phyloP scores from a whole-genome alignment of 1,139 yeast genomes.

The Scheffersomyces illinoinensis region DNA sequence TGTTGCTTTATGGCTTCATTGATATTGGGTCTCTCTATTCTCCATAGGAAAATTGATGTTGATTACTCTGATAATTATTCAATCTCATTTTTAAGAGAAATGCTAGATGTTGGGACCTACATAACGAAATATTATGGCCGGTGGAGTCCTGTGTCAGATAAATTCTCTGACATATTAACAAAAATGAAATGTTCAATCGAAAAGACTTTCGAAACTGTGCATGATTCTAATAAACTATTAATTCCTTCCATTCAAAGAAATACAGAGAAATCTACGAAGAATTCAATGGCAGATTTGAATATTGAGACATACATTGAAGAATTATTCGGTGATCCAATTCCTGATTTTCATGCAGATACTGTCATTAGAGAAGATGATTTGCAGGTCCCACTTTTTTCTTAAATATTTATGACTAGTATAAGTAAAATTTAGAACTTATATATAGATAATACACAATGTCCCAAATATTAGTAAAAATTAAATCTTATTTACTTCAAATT shows the following conservation, averaged over 20 bases:
- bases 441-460: background rate
- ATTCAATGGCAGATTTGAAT: background rate
- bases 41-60: constrained; percentile 8
- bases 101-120: constrained; percentile 10
- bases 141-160: constrained; percentile 8
- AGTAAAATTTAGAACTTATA: background rate
- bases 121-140: constrained; percentile 11
- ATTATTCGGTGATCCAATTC: background rate
- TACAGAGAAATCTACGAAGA: background rate
- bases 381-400: background rate
- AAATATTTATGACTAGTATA: background rate
- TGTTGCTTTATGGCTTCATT: constrained; percentile 14
- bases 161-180: constrained; percentile 10
- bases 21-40: constrained; percentile 5
- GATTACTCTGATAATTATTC: constrained; percentile 7
- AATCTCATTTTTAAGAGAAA: constrained; percentile 9
- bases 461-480: too few relatives aligned
- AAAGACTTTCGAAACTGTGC: background rate
- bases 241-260: background rate
- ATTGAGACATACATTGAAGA: background rate
- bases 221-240: background rate
- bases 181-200: constrained; percentile 10
- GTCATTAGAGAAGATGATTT: background rate
- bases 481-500: background rate
- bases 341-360: background rate